Evolutionary conservation across 352 stramenopile genomes (phyloP).

Genomic region (Globisporangium viniferum): DNA sequence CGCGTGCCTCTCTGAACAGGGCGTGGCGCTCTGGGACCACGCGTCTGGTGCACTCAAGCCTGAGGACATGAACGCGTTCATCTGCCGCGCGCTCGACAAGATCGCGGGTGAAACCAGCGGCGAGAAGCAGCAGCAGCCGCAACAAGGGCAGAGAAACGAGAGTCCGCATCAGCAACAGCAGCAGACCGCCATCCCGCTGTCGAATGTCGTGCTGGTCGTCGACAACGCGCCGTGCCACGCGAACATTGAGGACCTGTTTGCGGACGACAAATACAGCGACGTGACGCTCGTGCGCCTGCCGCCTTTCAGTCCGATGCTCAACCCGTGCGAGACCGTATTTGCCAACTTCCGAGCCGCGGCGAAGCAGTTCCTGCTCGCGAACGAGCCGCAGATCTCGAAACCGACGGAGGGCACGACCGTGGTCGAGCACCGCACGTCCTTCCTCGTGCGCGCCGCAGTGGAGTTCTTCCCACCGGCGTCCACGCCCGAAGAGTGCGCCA

Average conservation of each 20-base stretch:
- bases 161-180: neutral
- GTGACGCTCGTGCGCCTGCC: conserved; percentile 14
- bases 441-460: conserved; percentile 12
- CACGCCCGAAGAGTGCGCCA: conserved; percentile 9
- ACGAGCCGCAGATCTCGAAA: conserved; percentile 4
- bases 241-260: neutral
- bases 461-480: conserved; percentile 8
- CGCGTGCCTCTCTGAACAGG: conserved; percentile 14
- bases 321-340: conserved; percentile 16
- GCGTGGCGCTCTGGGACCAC: conserved; percentile 15
- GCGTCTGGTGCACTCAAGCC: conserved; percentile 4
- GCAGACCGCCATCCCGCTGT: neutral
- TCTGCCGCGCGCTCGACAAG: conserved; percentile 11
- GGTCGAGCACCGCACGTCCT: conserved; percentile 20
- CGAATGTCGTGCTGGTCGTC: conserved; percentile 13
- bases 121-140: neutral
- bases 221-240: conserved; percentile 12
- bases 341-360: conserved; percentile 1
- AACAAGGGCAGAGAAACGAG: neutral
- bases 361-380: conserved; percentile 13
- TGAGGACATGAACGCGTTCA: conserved; percentile 11
- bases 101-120: conserved; percentile 1
- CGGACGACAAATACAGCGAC: conserved; percentile 1
- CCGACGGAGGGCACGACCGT: conserved; percentile 9
- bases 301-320: conserved; percentile 3